phyloP scores from a whole-genome alignment of 257 asterid genomes.

The Petrea volubilis region DNA sequence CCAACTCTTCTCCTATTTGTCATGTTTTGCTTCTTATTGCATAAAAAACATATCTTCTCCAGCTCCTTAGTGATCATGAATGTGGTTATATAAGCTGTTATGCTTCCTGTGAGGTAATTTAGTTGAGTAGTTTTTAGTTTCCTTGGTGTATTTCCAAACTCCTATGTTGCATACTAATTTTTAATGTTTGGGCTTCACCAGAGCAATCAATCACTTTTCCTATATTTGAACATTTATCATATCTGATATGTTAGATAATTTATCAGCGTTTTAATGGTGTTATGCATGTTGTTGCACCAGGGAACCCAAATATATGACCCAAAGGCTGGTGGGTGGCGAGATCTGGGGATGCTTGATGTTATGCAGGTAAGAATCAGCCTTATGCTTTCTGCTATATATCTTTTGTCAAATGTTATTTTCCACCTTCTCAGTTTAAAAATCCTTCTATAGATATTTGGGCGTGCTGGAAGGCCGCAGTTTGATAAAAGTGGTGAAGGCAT shows the following conservation, averaged over 20 bases:
- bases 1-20: not conserved
- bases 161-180: not conserved
- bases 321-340: slow-evolving; percentile 99
- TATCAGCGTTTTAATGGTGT: slow-evolving; percentile 24
- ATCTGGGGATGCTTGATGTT: slow-evolving; percentile 99
- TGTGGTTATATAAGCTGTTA: slow-evolving; percentile 1
- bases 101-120: not conserved
- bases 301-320: slow-evolving; percentile 98
- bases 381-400: slow-evolving; percentile 16
- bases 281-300: slow-evolving; percentile 46
- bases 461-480: slow-evolving; percentile 99
- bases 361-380: slow-evolving; percentile 72
- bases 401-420: slow-evolving; percentile 18
- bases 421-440: slow-evolving; percentile 28
- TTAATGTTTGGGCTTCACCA: slow-evolving; percentile 9
- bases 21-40: not conserved
- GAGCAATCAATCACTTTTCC: slow-evolving; percentile 16
- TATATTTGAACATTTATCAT: not conserved
- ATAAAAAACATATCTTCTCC: not conserved
- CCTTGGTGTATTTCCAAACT: not conserved
- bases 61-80: not conserved
- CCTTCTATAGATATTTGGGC: slow-evolving; percentile 82
- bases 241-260: not conserved
- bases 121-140: not conserved
- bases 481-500: slow-evolving; percentile 99